These are phyloP conservation scores for Cymbopogon flexuosus DNA, from an alignment of 202 grass and related monocot genomes.

Conservation along the genomic window DNA sequence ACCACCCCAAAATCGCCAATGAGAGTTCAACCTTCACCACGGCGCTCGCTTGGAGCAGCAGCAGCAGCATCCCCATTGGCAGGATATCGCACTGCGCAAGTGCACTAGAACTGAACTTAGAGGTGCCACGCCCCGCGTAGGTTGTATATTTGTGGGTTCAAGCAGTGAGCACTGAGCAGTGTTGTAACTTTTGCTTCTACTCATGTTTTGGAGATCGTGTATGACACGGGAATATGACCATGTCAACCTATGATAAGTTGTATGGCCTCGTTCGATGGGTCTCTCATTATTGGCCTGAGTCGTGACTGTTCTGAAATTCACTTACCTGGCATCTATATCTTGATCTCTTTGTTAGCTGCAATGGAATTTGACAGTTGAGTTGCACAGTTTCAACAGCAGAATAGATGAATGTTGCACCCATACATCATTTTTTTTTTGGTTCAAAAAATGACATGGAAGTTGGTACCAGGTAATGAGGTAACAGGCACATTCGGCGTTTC, in stretches of 20 bases:
- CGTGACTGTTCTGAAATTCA: background rate
- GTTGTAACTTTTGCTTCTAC: slow-evolving; percentile 33
- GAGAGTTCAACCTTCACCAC: slow-evolving; percentile 6
- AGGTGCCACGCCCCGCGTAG: slow-evolving; percentile 8
- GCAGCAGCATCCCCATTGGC: slow-evolving; percentile 37
- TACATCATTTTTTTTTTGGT: background rate
- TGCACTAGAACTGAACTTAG: slow-evolving; percentile 36
- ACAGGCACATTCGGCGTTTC: background rate
- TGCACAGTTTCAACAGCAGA: background rate
- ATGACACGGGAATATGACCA: slow-evolving; percentile 12
- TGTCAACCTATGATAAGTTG: slow-evolving; percentile 15
- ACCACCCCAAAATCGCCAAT: slow-evolving; percentile 46
- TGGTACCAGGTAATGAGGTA: background rate
- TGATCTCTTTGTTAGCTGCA: background rate
- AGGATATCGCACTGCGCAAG: slow-evolving; percentile 34
- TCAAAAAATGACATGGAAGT: background rate
- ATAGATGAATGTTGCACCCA: background rate
- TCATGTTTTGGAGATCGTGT: slow-evolving; percentile 31
- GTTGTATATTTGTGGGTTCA: slow-evolving; percentile 45
- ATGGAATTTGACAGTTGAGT: background rate
- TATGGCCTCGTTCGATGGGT: background rate
- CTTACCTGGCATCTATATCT: background rate
- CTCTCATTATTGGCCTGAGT: background rate
- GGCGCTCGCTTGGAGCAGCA: slow-evolving; percentile 36
- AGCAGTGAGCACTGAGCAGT: slow-evolving; percentile 20